These are phyloP conservation scores for Penicillium sp. DNA, from an alignment of 2,329 filamentous ascomycete species.

Conservation along the genomic window DNA sequence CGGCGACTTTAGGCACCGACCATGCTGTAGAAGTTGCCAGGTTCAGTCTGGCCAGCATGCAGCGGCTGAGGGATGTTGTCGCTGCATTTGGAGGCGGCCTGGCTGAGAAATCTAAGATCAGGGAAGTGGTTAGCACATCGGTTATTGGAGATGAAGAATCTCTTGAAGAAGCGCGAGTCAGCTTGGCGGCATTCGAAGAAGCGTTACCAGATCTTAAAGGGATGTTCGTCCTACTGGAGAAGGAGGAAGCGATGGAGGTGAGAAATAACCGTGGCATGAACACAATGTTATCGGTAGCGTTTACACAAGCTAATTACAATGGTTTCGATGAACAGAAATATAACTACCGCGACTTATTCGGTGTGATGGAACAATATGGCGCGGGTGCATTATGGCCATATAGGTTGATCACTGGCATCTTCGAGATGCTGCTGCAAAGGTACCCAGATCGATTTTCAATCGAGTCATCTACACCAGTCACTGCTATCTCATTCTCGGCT, in stretches of 20 bases:
- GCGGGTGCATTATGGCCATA: not conserved
- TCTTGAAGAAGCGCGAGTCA: not conserved
- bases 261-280: not conserved
- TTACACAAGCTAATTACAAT: accelerated
- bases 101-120: not conserved
- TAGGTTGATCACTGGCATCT: not conserved
- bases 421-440: not conserved
- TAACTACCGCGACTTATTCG: not conserved
- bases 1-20: not conserved
- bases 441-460: not conserved
- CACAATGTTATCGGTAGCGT: too few species aligned
- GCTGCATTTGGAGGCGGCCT: not conserved
- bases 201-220: not conserved
- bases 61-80: not conserved
- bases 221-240: not conserved
- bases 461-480: not conserved
- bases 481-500: not conserved
- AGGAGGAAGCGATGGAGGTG: not conserved
- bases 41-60: not conserved
- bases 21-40: not conserved
- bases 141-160: not conserved
- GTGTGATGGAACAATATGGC: not conserved
- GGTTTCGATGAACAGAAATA: not conserved
- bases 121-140: not conserved
- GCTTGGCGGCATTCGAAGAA: not conserved